Percentiles rank a stretch among this genome's conserved stretches.
Evolutionary conservation across 148 eudicot genomes (phyloP).

Genomic region (Cornus suecica): DNA sequence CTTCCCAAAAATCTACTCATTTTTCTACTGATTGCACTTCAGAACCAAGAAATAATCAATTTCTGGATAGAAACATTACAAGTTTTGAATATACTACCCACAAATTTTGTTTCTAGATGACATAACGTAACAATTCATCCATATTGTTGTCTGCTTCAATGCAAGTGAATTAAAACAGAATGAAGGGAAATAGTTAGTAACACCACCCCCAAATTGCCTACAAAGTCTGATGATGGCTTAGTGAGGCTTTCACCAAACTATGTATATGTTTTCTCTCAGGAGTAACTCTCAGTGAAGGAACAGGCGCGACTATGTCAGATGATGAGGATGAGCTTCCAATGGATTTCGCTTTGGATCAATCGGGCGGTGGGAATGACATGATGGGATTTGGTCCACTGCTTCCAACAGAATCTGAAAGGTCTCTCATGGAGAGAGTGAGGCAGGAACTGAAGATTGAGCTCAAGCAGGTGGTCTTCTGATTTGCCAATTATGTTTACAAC

Average conservation of each 20-base stretch:
- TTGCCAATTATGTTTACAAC: not conserved
- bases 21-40: too few relatives aligned
- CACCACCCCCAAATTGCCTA: not conserved
- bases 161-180: not conserved
- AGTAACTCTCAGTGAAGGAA: slow-evolving; percentile 64
- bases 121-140: not conserved
- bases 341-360: slow-evolving; percentile 67
- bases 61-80: not conserved
- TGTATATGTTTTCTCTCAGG: slow-evolving; percentile 30
- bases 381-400: slow-evolving; percentile 91
- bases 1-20: too few relatives aligned
- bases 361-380: slow-evolving; percentile 63
- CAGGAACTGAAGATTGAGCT: slow-evolving; percentile 92
- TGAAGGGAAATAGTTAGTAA: not conserved
- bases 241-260: not conserved
- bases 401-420: slow-evolving; percentile 92
- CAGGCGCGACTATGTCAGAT: slow-evolving; percentile 92
- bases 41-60: not conserved
- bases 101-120: not conserved
- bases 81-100: not conserved
- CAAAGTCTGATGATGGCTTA: not conserved
- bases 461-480: slow-evolving; percentile 57
- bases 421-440: slow-evolving; percentile 94
- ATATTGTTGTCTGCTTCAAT: too few relatives aligned
- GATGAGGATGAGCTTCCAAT: slow-evolving; percentile 85